phyloP scores from a whole-genome alignment of 1,139 yeast genomes.

The Taiozyma sp. region DNA sequence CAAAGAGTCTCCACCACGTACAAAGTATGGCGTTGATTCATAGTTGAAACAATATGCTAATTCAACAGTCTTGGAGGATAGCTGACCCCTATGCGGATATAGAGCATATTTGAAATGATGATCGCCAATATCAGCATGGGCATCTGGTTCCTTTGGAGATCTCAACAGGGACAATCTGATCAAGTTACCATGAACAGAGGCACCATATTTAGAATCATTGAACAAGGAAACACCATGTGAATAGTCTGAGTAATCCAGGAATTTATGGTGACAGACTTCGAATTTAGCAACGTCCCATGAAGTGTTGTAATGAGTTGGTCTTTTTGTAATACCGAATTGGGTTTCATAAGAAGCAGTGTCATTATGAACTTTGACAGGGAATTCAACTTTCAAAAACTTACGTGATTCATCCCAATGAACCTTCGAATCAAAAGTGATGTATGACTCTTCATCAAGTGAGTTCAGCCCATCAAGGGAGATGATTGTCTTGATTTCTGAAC shows the following conservation, averaged over 20 bases:
- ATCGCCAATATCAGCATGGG: constrained; percentile 85
- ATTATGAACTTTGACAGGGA: constrained; percentile 78
- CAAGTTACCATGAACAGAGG: constrained; percentile 82
- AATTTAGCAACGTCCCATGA: constrained; percentile 96
- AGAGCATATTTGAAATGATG: constrained; percentile 83
- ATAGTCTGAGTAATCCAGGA: constrained; percentile 85
- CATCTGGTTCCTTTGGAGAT: constrained; percentile 90
- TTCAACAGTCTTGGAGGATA: constrained; percentile 61
- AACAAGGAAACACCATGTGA: constrained; percentile 84
- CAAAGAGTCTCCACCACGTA: background rate
- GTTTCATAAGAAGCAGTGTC: constrained; percentile 87
- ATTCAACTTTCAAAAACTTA: constrained; percentile 88
- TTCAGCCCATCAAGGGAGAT: constrained; percentile 64
- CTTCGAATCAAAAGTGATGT: constrained; percentile 52
- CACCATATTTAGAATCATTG: constrained; percentile 88
- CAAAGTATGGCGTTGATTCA: constrained; percentile 3
- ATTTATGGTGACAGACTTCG: constrained; percentile 92
- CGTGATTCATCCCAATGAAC: constrained; percentile 89
- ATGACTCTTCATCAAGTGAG: constrained; percentile 28
- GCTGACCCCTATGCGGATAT: constrained; percentile 70
- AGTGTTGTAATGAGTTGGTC: constrained; percentile 94
- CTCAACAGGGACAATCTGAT: constrained; percentile 81
- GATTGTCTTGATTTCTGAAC: constrained; percentile 59
- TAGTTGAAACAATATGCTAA: constrained; percentile 81
- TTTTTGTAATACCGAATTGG: constrained; percentile 82